A percentile compares a stretch with the other conserved stretches of the same genome.
These are phyloP conservation scores for Mucor irregularis DNA, from an alignment of 371 early-diverging fungal genomes.

Conservation along the genomic window DNA sequence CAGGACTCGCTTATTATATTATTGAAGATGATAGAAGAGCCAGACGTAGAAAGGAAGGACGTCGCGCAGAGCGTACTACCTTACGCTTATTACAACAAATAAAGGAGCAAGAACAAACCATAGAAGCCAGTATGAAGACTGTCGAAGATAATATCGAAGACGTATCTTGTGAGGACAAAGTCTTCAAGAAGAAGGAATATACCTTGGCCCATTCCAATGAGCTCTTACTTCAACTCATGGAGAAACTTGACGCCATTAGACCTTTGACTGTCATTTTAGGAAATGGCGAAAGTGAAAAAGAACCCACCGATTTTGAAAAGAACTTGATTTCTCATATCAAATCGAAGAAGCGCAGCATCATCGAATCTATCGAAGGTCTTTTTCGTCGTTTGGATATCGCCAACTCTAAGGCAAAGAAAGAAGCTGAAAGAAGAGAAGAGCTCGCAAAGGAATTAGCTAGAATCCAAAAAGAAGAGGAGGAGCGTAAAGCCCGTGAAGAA, in stretches of 20 bases:
- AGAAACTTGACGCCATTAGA: conserved; percentile 40
- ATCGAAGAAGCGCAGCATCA: conserved; percentile 28
- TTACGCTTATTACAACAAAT: conserved; percentile 27
- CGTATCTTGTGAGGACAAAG: conserved; percentile 16
- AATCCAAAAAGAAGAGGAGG: conserved; percentile 19
- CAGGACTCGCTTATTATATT: conserved; percentile 26
- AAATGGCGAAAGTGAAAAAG: not conserved
- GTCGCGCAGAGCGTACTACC: conserved; percentile 20
- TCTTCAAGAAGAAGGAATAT: conserved; percentile 24
- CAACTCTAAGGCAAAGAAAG: conserved; percentile 12
- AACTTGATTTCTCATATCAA: conserved; percentile 28
- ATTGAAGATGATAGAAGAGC: conserved; percentile 37
- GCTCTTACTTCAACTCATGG: conserved; percentile 35
- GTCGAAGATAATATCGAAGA: conserved; percentile 7
- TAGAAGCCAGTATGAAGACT: conserved; percentile 16
- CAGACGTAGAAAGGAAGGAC: conserved; percentile 26
- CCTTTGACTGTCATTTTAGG: conserved; percentile 31
- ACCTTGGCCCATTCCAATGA: conserved; percentile 38
- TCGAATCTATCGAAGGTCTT: conserved; percentile 23
- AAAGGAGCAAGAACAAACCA: conserved; percentile 19
- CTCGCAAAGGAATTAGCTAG: conserved; percentile 12
- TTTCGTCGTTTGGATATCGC: conserved; percentile 19
- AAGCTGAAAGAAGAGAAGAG: conserved; percentile 13
- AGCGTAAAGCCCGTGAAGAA: conserved; percentile 11
- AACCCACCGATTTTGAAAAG: conserved; percentile 24